phyloP scores from a whole-genome alignment of 164 flowering plant species.

The Houttuynia cordata region DNA sequence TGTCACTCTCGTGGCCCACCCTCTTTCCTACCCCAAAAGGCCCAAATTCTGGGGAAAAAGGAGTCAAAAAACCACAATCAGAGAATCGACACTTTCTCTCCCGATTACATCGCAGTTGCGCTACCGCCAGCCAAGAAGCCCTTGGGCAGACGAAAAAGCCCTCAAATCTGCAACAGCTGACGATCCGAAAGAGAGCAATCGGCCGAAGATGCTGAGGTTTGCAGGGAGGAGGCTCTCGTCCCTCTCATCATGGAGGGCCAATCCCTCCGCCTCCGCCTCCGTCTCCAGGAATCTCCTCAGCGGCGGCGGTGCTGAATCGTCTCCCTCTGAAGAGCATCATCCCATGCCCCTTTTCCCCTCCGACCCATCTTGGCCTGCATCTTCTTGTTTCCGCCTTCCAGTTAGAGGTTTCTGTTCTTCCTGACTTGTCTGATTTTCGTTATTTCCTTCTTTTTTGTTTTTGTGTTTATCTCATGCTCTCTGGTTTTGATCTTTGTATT shows the following conservation, averaged over 20 bases:
- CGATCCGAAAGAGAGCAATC: no score
- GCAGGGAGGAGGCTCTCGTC: constrained; percentile 55
- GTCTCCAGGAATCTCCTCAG: constrained; percentile 14
- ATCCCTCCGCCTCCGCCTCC: constrained; percentile 17
- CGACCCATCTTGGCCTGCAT: constrained; percentile 2
- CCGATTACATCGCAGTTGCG: no score
- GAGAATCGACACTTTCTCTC: no score
- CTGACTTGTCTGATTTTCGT: not conserved
- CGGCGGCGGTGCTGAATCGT: constrained; percentile 7
- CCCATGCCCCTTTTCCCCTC: constrained; percentile 11
- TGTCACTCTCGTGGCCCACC: no score
- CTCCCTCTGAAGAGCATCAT: constrained; percentile 7
- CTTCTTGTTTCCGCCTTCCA: constrained; percentile 10
- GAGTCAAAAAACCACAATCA: no score
- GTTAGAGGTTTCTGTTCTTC: constrained; percentile 25
- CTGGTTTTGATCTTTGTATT: no score
- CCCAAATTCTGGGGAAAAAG: no score
- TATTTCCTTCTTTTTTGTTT: not conserved
- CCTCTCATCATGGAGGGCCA: constrained; percentile 31
- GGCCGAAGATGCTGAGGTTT: constrained; percentile 41
- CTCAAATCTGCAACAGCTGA: no score
- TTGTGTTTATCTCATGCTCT: no score
- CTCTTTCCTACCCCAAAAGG: no score
- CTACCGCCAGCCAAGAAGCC: no score
- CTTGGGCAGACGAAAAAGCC: no score